A percentile compares a stretch with the other conserved stretches of the same genome.
phyloP scores from a whole-genome alignment of 192 early-diverging fungal species.

The Glomus cerebriforme region DNA sequence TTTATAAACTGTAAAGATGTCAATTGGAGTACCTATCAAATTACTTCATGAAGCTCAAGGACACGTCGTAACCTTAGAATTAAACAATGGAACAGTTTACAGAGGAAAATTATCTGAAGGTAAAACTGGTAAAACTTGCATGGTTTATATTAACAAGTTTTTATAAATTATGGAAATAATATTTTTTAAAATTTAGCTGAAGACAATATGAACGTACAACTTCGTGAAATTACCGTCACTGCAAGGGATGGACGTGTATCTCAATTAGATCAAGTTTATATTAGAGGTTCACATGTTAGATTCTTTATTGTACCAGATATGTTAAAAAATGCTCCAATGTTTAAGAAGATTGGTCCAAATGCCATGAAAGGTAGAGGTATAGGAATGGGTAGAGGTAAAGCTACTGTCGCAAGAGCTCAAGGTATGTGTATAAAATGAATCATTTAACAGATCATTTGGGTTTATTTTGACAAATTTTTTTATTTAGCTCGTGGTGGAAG shows the following conservation, averaged over 20 bases:
- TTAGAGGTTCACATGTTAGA: conserved; percentile 89
- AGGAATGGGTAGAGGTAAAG: conserved; percentile 79
- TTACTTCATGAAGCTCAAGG: conserved; percentile 97
- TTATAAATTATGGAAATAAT: too few relatives aligned
- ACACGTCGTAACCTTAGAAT: conserved; percentile 94
- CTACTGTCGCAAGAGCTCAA: conserved; percentile 82
- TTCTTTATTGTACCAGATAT: conserved; percentile 99
- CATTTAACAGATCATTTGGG: background rate
- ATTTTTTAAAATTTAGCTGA: conserved; percentile 60
- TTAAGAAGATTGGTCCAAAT: conserved; percentile 87
- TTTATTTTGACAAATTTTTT: background rate
- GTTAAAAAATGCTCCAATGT: conserved; percentile 99
- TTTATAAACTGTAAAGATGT: conserved; percentile 52
- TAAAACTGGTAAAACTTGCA: conserved; percentile 24
- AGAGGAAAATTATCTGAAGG: conserved; percentile 92
- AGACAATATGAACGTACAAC: conserved; percentile 99
- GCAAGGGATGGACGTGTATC: conserved; percentile 87
- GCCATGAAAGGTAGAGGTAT: conserved; percentile 80
- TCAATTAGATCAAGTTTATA: conserved; percentile 94
- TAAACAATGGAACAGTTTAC: conserved; percentile 93
- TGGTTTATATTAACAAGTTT: background rate
- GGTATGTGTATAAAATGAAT: conserved; percentile 32
- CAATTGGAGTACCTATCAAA: conserved; percentile 92
- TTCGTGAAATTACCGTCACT: conserved; percentile 92
- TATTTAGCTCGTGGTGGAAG: conserved; percentile 24